These are phyloP conservation scores for Aureobasidium sp. DNA, from an alignment of 2,329 filamentous ascomycete species.

Conservation along the genomic window DNA sequence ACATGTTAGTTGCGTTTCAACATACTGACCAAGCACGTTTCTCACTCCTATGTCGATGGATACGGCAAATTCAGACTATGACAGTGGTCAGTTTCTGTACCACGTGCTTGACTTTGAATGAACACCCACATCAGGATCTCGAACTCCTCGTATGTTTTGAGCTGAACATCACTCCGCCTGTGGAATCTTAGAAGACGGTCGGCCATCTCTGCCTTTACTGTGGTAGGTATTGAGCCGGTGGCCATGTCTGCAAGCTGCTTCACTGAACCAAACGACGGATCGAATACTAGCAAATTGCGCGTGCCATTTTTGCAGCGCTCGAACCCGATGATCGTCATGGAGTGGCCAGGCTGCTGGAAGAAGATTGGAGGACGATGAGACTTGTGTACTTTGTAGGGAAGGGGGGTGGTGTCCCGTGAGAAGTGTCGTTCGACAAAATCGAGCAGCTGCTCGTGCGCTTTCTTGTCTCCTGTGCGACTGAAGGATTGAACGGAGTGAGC, in stretches of 20 bases:
- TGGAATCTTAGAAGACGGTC: not conserved
- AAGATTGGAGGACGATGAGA: conserved; percentile 86
- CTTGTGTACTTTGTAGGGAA: conserved; percentile 63
- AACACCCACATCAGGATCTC: not conserved
- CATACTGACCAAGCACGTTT: too few species aligned
- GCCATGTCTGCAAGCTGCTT: conserved; percentile 60
- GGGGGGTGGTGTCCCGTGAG: conserved; percentile 44
- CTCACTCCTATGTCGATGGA: conserved; percentile 11
- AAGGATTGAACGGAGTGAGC: not conserved
- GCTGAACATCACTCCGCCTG: not conserved
- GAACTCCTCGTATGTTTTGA: not conserved
- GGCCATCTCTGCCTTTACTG: not conserved
- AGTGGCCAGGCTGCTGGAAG: conserved; percentile 91
- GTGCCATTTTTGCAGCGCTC: conserved; percentile 73
- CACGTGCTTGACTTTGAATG: not conserved
- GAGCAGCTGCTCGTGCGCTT: conserved; percentile 63
- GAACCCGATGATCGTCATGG: conserved; percentile 87
- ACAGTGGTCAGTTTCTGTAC: not conserved
- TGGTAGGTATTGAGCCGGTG: too few species aligned
- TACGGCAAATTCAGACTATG: not conserved
- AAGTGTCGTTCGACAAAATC: conserved; percentile 80
- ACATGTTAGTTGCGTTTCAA: too few species aligned
- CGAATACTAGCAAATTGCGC: conserved; percentile 82
- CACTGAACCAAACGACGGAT: conserved; percentile 82
- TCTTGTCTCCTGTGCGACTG: conserved; percentile 37